phyloP scores from a whole-genome alignment of 176 grass and related monocot genomes.

The Eragrostis nindensis region DNA sequence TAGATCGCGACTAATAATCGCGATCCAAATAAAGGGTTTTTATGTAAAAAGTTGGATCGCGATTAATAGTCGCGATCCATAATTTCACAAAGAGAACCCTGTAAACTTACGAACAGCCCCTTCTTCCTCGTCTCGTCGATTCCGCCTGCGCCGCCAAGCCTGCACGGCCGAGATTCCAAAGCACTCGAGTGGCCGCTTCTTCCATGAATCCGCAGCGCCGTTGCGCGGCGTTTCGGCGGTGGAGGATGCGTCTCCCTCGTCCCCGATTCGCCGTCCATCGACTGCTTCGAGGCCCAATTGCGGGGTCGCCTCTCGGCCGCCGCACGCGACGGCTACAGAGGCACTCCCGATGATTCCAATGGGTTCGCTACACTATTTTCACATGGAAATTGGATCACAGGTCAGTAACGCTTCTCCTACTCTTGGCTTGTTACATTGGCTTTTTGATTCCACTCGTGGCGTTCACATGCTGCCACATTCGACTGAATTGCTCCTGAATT shows the following conservation, averaged over 20 bases:
- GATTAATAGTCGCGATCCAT: background rate
- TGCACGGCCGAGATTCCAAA: background rate
- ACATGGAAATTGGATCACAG: background rate
- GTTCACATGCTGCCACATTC: background rate
- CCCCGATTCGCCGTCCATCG: background rate
- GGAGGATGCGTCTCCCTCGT: background rate
- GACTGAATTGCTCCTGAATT: too few species aligned
- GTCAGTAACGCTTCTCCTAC: background rate
- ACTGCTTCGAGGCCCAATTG: background rate
- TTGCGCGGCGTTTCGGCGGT: background rate
- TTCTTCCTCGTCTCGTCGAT: background rate
- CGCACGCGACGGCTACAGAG: background rate
- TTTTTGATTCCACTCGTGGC: background rate
- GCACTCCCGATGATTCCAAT: too few species aligned
- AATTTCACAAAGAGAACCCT: background rate
- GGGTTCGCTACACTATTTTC: too few species aligned
- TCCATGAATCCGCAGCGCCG: background rate
- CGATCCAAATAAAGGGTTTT: too few species aligned
- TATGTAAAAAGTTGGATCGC: too few species aligned
- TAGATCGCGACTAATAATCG: too few species aligned
- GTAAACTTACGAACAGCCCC: background rate
- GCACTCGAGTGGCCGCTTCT: background rate
- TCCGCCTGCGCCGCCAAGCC: background rate
- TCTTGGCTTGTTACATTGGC: too few species aligned
- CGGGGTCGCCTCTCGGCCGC: background rate